Evolutionary conservation across 495 filamentous ascomycete species (phyloP).

Genomic region (Sordaria brevicollis): DNA sequence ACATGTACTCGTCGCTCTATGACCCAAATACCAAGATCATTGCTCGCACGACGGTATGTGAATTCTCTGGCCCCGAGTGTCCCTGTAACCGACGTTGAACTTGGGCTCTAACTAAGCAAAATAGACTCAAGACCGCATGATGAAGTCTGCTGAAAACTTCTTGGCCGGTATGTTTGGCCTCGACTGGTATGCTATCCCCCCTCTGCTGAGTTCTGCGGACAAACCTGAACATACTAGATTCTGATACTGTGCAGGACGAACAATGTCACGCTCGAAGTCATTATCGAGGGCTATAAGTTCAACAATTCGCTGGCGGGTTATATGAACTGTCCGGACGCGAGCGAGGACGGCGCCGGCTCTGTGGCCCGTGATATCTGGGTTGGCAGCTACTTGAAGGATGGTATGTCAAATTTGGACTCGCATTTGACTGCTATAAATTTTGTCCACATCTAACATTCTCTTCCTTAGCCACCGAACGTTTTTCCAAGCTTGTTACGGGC

Average conservation of each 20-base stretch:
- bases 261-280: slow-evolving; percentile 51
- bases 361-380: slow-evolving; percentile 45
- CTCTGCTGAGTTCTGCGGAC: not conserved
- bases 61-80: slow-evolving; percentile 55
- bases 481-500: slow-evolving; percentile 34
- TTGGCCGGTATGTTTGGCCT: slow-evolving; percentile 61
- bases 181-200: slow-evolving; percentile 28
- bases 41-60: slow-evolving; percentile 47
- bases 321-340: slow-evolving; percentile 45
- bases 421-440: not conserved
- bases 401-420: not conserved
- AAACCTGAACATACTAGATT: slow-evolving; percentile 17
- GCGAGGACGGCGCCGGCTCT: slow-evolving; percentile 38
- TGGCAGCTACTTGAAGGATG: slow-evolving; percentile 38
- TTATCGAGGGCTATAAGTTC: slow-evolving; percentile 48
- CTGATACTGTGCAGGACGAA: slow-evolving; percentile 30
- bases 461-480: slow-evolving; percentile 30
- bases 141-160: slow-evolving; percentile 65
- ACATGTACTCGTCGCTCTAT: slow-evolving; percentile 51
- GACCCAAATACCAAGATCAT: slow-evolving; percentile 52
- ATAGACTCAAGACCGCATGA: slow-evolving; percentile 55
- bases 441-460: not conserved
- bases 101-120: slow-evolving; percentile 34
- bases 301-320: slow-evolving; percentile 61
- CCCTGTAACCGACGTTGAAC: slow-evolving; percentile 21